These are phyloP conservation scores for Limnomonas spitsbergensis DNA, from an alignment of 139 green algal genomes.

Conservation along the genomic window DNA sequence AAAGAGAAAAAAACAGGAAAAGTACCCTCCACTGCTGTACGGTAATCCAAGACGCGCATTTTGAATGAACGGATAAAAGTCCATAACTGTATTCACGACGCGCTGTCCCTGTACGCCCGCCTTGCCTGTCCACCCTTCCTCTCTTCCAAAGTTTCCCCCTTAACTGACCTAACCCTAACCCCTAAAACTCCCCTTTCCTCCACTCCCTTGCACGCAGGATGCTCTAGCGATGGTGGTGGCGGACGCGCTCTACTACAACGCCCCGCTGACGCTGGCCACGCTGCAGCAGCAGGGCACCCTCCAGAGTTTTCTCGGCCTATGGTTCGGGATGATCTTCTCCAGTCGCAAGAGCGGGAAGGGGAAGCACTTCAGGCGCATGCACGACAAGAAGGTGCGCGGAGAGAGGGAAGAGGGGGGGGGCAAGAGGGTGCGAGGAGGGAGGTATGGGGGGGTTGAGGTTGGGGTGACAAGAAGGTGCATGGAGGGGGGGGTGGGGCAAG, in stretches of 20 bases:
- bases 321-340: conserved; percentile 67
- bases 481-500: not conserved
- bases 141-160: no score
- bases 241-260: conserved; percentile 89
- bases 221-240: conserved; percentile 73
- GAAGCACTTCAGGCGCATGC: conserved; percentile 62
- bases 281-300: conserved; percentile 44
- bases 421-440: no score
- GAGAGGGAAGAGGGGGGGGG: not conserved
- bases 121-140: no score
- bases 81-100: no score
- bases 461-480: not conserved
- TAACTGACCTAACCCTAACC: no score
- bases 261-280: conserved; percentile 59
- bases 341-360: conserved; percentile 40
- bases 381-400: conserved; percentile 74
- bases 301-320: conserved; percentile 48
- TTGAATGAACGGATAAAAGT: no score
- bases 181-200: no score
- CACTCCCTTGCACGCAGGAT: conserved; percentile 44
- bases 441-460: no score
- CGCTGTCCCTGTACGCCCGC: no score
- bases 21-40: no score
- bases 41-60: no score
- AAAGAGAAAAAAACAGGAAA: no score